A percentile compares a stretch with the other conserved stretches of the same genome.
Conservation (phyloP, 257 asterid species). For the Przewalskia tangutica region DNA sequence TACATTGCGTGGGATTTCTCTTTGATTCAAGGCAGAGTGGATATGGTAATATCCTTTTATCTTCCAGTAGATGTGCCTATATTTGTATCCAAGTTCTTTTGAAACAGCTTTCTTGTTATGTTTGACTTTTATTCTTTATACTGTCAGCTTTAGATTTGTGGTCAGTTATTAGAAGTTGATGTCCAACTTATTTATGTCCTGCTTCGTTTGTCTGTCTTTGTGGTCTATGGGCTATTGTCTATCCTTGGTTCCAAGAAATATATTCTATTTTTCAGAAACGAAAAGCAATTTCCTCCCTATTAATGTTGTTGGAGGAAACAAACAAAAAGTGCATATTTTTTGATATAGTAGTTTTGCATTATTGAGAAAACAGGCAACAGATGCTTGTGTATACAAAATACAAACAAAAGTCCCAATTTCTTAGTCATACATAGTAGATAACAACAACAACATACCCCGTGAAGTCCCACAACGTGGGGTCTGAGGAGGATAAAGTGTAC, state of each 20-base stretch:
- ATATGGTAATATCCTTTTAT: conserved; percentile 46
- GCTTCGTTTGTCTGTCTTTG: not conserved
- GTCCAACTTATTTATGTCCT: not conserved
- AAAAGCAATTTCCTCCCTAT: not conserved
- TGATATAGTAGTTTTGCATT: not conserved
- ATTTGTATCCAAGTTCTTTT: not conserved
- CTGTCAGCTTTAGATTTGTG: not conserved
- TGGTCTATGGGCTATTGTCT: not conserved
- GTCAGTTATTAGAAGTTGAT: not conserved
- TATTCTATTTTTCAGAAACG: not conserved
- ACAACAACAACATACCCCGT: too few species aligned
- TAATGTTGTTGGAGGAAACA: not conserved
- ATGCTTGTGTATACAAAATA: not conserved
- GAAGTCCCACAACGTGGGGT: too few species aligned
- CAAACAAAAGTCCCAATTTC: not conserved
- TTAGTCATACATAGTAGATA: too few species aligned
- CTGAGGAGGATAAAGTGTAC: too few species aligned
- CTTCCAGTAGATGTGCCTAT: conserved; percentile 3
- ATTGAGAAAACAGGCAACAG: not conserved
- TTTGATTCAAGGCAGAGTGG: conserved; percentile 85
- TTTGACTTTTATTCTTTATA: not conserved
- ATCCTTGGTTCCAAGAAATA: not conserved
- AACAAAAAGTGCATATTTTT: not conserved
- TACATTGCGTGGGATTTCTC: conserved; percentile 98
- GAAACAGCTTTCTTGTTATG: not conserved